Conservation (phyloP, 1,284 basidiomycete species). For the Marasmius sp. region DNA sequence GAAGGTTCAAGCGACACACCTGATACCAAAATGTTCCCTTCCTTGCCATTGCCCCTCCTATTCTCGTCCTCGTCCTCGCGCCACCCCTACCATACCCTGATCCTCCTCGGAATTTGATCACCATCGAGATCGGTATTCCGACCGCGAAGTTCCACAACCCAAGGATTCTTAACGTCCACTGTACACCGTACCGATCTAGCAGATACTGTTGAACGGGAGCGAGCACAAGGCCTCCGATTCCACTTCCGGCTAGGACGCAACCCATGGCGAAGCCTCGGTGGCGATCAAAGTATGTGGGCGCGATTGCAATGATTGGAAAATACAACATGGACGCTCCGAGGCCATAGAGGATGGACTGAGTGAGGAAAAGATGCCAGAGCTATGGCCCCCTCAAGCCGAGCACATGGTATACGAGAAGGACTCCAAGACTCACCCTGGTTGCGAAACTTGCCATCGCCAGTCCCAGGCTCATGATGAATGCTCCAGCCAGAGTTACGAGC, state of each 20-base stretch:
- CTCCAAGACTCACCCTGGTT: conserved; percentile 27
- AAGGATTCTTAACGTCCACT: conserved; percentile 38
- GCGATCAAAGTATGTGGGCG: conserved; percentile 43
- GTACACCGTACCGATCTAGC: conserved; percentile 33
- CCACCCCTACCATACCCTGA: conserved; percentile 17
- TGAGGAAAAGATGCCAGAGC: conserved; percentile 46
- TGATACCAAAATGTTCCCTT: conserved; percentile 45
- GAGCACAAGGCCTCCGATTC: conserved; percentile 43
- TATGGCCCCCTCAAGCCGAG: conserved; percentile 16
- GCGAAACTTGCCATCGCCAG: conserved; percentile 40
- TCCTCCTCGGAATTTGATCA: conserved; percentile 28
- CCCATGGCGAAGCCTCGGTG: conserved; percentile 48
- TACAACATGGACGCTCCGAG: conserved; percentile 45
- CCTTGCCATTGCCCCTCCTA: conserved; percentile 36
- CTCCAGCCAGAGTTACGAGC: conserved; percentile 37
- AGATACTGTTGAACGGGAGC: conserved; percentile 41
- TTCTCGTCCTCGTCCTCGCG: conserved; percentile 20
- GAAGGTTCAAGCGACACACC: conserved; percentile 21
- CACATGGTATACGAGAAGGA: neutral
- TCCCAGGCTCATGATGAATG: conserved; percentile 41
- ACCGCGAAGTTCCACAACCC: conserved; percentile 41
- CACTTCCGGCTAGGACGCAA: conserved; percentile 39
- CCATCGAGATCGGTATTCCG: conserved; percentile 36
- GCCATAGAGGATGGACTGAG: conserved; percentile 43
- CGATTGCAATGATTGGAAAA: conserved; percentile 42